These are phyloP conservation scores for Apiospora rasikravindrae DNA, from an alignment of 2,329 filamentous ascomycete genomes.

Conservation along the genomic window DNA sequence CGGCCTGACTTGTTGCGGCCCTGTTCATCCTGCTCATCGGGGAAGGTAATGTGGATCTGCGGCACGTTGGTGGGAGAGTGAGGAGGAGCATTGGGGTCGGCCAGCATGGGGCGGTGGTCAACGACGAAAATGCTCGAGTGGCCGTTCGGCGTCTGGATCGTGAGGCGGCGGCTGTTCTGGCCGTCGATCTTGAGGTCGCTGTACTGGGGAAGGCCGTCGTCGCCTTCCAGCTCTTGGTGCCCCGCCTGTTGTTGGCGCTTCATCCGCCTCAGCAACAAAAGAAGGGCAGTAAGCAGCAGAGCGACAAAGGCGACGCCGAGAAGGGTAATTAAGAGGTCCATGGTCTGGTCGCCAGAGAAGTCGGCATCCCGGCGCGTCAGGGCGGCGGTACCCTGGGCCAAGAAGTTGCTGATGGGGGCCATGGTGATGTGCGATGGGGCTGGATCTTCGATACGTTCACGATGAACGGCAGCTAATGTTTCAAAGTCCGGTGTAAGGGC, in stretches of 20 bases:
- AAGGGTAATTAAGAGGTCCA: conserved; percentile 80
- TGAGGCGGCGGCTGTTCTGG: conserved; percentile 59
- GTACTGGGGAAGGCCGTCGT: conserved; percentile 71
- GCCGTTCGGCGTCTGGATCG: conserved; percentile 62
- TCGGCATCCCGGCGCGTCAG: conserved; percentile 56
- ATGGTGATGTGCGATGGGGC: conserved; percentile 32
- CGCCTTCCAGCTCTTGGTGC: conserved; percentile 25
- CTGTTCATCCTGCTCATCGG: conserved; percentile 87
- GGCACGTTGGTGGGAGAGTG: conserved; percentile 83
- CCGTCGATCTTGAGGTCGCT: conserved; percentile 61
- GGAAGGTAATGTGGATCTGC: conserved; percentile 98
- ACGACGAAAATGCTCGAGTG: conserved; percentile 77
- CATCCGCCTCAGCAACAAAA: conserved; percentile 76
- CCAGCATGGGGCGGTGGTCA: conserved; percentile 74
- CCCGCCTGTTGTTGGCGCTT: conserved; percentile 52
- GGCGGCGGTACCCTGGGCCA: conserved; percentile 45
- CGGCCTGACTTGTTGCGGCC: conserved; percentile 84
- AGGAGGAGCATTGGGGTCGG: conserved; percentile 76
- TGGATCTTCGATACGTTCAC: conserved; percentile 7
- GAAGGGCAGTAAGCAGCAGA: conserved; percentile 68
- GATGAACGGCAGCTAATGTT: conserved; percentile 9
- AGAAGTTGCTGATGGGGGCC: conserved; percentile 45
- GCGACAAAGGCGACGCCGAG: conserved; percentile 78
- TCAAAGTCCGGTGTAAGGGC: conserved; percentile 34
- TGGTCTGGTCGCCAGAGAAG: conserved; percentile 63